A percentile compares a stretch with the other conserved stretches of the same genome.
Evolutionary conservation across 257 asterid species (phyloP).

Genomic region (Hygrophila difformis): DNA sequence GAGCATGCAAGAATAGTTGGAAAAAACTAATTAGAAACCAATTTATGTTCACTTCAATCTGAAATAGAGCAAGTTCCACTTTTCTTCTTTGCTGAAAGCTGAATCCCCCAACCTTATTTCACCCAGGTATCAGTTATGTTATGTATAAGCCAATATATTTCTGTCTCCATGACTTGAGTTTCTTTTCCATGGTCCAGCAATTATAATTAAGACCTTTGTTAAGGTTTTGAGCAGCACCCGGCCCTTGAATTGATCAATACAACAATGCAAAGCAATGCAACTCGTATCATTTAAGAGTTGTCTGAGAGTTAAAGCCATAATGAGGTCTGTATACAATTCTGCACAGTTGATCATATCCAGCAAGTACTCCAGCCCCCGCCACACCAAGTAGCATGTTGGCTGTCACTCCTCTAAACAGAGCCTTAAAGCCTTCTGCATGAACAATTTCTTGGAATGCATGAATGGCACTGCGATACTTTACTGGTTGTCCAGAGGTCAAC

Average conservation of each 20-base stretch:
- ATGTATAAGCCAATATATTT: background rate
- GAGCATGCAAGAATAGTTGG: slow-evolving; percentile 6
- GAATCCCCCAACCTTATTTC: background rate
- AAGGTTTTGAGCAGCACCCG: too few relatives aligned
- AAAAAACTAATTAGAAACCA: background rate
- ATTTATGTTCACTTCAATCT: slow-evolving; percentile 13
- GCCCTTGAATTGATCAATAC: slow-evolving; percentile 5
- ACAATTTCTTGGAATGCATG: slow-evolving; percentile 71
- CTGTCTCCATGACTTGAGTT: too few relatives aligned
- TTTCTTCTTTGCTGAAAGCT: slow-evolving; percentile 8
- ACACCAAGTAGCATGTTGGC: slow-evolving; percentile 89
- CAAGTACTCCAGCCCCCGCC: slow-evolving; percentile 97
- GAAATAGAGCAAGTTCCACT: background rate
- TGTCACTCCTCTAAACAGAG: slow-evolving; percentile 72
- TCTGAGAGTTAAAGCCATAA: slow-evolving; percentile 41
- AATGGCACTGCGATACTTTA: slow-evolving; percentile 52
- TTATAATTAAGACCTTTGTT: too few relatives aligned
- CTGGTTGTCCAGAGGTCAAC: slow-evolving; percentile 84
- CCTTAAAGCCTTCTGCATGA: slow-evolving; percentile 53
- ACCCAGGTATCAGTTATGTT: background rate
- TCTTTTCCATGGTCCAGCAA: too few relatives aligned
- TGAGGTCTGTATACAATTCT: slow-evolving; percentile 49
- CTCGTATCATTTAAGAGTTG: slow-evolving; percentile 39
- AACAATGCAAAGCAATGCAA: background rate
- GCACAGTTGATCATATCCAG: slow-evolving; percentile 81